A percentile compares a stretch with the other conserved stretches of the same genome.
Evolutionary conservation across 805 yeast species (phyloP).

Genomic region (Ogataea minuta): DNA sequence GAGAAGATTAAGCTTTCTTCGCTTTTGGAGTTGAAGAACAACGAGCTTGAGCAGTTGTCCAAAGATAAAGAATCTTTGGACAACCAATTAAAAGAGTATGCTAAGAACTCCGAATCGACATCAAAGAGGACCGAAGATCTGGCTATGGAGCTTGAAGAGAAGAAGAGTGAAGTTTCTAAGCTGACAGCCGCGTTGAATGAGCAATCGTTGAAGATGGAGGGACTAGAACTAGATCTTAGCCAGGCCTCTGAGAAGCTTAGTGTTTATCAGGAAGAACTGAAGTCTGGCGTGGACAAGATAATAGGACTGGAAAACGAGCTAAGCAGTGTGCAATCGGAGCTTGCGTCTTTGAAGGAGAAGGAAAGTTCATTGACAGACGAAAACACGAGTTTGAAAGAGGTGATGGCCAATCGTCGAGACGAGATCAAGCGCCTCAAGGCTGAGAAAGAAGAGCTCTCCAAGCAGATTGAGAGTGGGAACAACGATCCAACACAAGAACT

Average conservation of each 20-base stretch:
- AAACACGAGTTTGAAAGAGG: slow-evolving; percentile 9
- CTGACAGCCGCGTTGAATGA: slow-evolving; percentile 13
- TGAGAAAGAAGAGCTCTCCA: slow-evolving; percentile 12
- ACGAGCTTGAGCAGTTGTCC: slow-evolving; percentile 19
- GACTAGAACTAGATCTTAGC: slow-evolving; percentile 14
- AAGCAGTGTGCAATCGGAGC: slow-evolving; percentile 5
- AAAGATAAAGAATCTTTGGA: slow-evolving; percentile 12
- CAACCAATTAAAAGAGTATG: slow-evolving; percentile 5
- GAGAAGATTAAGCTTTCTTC: slow-evolving; percentile 23
- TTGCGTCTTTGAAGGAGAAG: slow-evolving; percentile 11
- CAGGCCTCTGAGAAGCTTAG: slow-evolving; percentile 14
- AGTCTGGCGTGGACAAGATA: slow-evolving; percentile 10
- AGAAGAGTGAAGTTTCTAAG: slow-evolving; percentile 5
- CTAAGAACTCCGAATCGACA: slow-evolving; percentile 1
- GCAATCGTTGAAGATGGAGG: slow-evolving; percentile 11
- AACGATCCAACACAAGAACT: slow-evolving; percentile 11
- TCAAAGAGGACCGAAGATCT: slow-evolving; percentile 15
- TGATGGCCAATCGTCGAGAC: slow-evolving; percentile 8
- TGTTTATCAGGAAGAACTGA: slow-evolving; percentile 13
- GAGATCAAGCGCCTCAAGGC: slow-evolving; percentile 11
- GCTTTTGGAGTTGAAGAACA: slow-evolving; percentile 22
- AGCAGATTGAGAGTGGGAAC: slow-evolving; percentile 6
- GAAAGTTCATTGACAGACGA: slow-evolving; percentile 4
- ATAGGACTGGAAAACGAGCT: slow-evolving; percentile 15
- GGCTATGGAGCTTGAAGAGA: slow-evolving; percentile 19